Base-by-base conservation (phyloP, 148 eudicot genomes). In the Rhododendron molle region DNA sequence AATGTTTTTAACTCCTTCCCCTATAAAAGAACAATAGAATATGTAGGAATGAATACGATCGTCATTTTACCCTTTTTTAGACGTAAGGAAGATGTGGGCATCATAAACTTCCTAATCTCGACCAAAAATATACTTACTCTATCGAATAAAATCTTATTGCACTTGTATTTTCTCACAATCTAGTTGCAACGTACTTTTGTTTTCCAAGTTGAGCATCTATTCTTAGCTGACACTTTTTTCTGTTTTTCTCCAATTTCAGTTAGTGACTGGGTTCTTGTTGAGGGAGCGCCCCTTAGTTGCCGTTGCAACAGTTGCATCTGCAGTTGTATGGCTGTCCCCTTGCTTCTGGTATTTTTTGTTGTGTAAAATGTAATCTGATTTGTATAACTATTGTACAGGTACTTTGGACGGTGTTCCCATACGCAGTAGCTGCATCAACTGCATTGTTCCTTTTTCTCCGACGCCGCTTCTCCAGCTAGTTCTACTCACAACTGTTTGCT, bases 251-350 rank as follows among this genome's bases (percentile, higher is more conserved):
- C 40, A 38, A 54, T 23, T 58, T 83, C 91, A 96, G 99, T 85
- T 96, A 91, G 92, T 81, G 30, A 93, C 93, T 13, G 99, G 99
- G 3, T 95, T 93, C 91, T 83, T 96, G 72, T 83, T 96, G 86
- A 89, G 97, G 87, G 95, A 95, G 73, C 98, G 94, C 36, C 99
- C 99, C 65, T 87, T 95, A 9, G 92, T 96, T 85, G 97, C 99
- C 28, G 71, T 96, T 44, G 99, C 99, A n/a, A 94, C 97, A 30
- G 98, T 95, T 87, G 99, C 98, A 65, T 89, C 95, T 43, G 93
- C 89, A 79, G 97, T 96, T 94, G 99, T 95, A 91, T 60, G 89
- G 21, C 49, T 65, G 56, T 74, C 26, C 36, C 26, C 85, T 60
- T 81, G 50, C 40, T 30, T 15, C 23, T 7, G 28, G 2, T 3